A percentile compares a stretch with the other conserved stretches of the same genome.
phyloP scores from a whole-genome alignment of 495 filamentous ascomycete species.

The Oidiodendron maius region DNA sequence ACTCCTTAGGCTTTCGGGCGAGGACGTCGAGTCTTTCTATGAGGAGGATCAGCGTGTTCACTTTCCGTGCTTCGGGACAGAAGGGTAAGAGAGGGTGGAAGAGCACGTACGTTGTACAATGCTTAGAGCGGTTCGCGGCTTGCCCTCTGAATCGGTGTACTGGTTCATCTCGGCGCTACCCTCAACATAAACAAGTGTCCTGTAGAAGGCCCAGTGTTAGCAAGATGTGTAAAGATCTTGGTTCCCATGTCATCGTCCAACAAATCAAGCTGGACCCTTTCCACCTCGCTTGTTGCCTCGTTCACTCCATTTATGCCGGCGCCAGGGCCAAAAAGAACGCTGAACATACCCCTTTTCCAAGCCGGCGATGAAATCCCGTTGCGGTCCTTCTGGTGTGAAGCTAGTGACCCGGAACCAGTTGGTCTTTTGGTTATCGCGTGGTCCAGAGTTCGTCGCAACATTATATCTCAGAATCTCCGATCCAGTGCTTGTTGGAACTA shows the following conservation, averaged over 20 bases:
- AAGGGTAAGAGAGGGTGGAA: neutral
- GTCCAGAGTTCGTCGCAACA: slow-evolving; percentile 53
- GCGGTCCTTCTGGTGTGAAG: slow-evolving; percentile 54
- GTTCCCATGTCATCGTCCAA: no score
- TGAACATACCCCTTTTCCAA: slow-evolving; percentile 74
- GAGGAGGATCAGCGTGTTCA: neutral
- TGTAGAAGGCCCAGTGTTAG: no score
- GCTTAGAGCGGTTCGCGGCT: slow-evolving; percentile 47
- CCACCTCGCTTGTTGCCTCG: no score
- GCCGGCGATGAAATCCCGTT: slow-evolving; percentile 57
- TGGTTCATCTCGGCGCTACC: slow-evolving; percentile 58
- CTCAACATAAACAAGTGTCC: slow-evolving; percentile 52
- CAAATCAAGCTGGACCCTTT: neutral
- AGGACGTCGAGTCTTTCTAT: slow-evolving; percentile 58
- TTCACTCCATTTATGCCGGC: neutral
- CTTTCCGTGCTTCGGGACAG: no score
- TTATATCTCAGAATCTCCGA: slow-evolving; percentile 62
- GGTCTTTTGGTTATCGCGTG: slow-evolving; percentile 54
- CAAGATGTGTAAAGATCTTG: no score
- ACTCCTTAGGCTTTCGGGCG: slow-evolving; percentile 27
- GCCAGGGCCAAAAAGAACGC: slow-evolving; percentile 10
- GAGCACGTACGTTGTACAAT: slow-evolving; percentile 65
- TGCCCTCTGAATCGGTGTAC: slow-evolving; percentile 61
- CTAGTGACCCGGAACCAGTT: slow-evolving; percentile 71
- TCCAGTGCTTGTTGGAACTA: slow-evolving; percentile 57